Base-by-base conservation (phyloP, 2,329 filamentous ascomycete species). In the Diaporthe vaccinii region DNA sequence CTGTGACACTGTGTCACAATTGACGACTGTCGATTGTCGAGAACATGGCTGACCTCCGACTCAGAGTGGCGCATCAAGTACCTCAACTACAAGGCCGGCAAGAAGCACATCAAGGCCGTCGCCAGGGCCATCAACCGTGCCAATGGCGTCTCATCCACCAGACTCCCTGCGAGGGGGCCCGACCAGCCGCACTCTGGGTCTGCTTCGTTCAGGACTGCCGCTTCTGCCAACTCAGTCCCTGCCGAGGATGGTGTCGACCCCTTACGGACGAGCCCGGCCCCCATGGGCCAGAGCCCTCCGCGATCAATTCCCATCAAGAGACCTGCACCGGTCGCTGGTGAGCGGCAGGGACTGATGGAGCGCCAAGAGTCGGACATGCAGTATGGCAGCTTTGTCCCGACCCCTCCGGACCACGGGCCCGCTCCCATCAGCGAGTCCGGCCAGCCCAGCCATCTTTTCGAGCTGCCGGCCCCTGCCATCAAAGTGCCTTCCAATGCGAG, bases 51-150 rank as follows among this genome's bases (percentile, higher is more conserved):
- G 74, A 72, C 75, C 39, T n/a, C 20, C n/a, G 31, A 57, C 12
- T 28, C 79, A 93, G 91, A 98, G 90, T 98, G 96, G 96, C 92
- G 94, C 81, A 90, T 93, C 83, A 98, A 98, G 84, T 98, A 98
- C 84, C 90, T 98, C 79, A 92, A 98, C 85, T 98, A 98, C 88
- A 98, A 98, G 89, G 92, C 92, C 74, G 96, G 95, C 76, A 98
- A 98, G 86, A 98, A 98, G 86, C 93, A 95, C 82, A 89, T 98
- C 84, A 98, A 98, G 84, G 92, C 92, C 74, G 92, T 98, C 71
- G 85, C 89, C 34, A 91, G 93, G 77, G 95, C 95, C 75, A 89
- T 97, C 77, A 88, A 90, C 86, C 85, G 91, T 86, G 84, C 91
- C 82, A 86, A 89, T 76, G 83, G 86, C 75, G 89, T 90, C 0